Evolutionary conservation across 139 green algal genomes (phyloP).

Genomic region (Astrephomene gubernaculifera): DNA sequence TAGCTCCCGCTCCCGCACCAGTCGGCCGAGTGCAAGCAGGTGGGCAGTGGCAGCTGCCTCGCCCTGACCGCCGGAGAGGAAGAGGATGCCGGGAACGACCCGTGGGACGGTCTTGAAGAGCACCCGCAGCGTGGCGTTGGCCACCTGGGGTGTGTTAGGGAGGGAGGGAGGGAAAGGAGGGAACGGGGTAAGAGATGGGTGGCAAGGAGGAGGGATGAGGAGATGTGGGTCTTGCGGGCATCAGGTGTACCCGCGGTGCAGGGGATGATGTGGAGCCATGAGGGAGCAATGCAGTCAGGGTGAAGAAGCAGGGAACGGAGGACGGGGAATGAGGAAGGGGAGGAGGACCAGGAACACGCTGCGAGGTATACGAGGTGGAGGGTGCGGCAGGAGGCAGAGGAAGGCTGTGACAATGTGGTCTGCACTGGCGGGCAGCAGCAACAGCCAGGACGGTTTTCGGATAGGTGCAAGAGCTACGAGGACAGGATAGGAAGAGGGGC

Average conservation of each 20-base stretch:
- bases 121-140: slow-evolving; percentile 85
- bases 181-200: not conserved
- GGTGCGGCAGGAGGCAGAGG: no score
- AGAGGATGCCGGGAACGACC: slow-evolving; percentile 80
- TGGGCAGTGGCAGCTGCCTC: slow-evolving; percentile 92
- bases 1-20: not conserved
- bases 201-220: not conserved
- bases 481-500: no score
- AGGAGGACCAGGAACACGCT: no score
- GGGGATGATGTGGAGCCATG: no score
- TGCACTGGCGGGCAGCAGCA: no score
- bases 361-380: no score
- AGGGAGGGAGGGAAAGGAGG: not conserved
- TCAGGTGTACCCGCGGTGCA: not conserved
- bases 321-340: no score
- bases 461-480: no score
- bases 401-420: no score
- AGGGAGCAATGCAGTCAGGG: no score
- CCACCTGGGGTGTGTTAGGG: slow-evolving; percentile 58
- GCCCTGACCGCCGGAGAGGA: slow-evolving; percentile 83
- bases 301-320: no score
- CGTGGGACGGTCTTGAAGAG: slow-evolving; percentile 87
- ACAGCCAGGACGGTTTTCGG: no score
- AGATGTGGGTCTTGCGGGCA: not conserved
- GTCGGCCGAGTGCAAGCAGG: slow-evolving; percentile 79